Evolutionary conservation across 257 asterid genomes (phyloP).

Genomic region (Apocynum venetum): DNA sequence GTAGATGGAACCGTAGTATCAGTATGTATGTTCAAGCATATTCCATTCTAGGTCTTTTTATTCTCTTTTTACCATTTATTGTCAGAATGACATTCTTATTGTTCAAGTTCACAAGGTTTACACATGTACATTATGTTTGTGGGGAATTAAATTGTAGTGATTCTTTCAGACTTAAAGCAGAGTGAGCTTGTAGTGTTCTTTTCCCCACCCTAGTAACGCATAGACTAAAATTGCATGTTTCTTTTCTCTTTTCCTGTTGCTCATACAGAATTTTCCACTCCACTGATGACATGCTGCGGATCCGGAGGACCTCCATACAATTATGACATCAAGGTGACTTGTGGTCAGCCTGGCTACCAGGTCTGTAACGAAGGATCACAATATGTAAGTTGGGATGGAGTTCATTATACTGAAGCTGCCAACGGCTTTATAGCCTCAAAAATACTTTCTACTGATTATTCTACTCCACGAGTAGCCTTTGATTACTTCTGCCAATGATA

Average conservation of each 20-base stretch:
- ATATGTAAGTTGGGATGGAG: constrained; percentile 33
- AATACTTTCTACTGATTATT: constrained; percentile 54
- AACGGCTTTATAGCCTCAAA: constrained; percentile 34
- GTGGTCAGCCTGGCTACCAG: constrained; percentile 57
- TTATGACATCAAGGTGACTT: constrained; percentile 41
- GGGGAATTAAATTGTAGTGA: background rate
- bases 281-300: constrained; percentile 87
- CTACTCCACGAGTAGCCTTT: constrained; percentile 52
- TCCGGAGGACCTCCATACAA: constrained; percentile 84
- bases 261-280: constrained; percentile 51
- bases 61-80: background rate
- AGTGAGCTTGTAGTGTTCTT: background rate
- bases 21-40: background rate
- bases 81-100: background rate
- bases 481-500: constrained; percentile 62
- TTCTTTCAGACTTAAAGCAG: background rate
- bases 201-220: background rate
- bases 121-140: background rate
- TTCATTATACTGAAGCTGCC: constrained; percentile 34
- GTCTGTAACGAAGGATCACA: constrained; percentile 35
- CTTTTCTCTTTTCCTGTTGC: background rate
- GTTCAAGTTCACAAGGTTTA: background rate
- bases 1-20: background rate
- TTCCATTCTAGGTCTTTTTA: background rate
- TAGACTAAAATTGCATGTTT: background rate